Conservation (phyloP, 805 yeast species). For the Suhomyces faveliae region DNA sequence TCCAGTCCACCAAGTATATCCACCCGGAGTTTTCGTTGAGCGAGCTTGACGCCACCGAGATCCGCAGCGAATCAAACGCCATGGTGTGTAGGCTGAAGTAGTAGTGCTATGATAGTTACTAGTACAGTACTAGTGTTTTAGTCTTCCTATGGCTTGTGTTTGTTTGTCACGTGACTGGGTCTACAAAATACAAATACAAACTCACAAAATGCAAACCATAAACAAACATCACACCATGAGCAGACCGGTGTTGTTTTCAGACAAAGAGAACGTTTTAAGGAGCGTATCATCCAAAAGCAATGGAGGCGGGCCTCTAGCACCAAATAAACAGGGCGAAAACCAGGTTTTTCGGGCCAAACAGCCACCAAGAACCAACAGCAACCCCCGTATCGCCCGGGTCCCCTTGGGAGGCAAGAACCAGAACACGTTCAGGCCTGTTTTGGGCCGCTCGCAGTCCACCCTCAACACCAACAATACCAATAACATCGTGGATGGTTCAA, state of each 20-base stretch:
- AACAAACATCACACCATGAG: neutral
- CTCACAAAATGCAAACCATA: neutral
- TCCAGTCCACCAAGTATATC: conserved; percentile 87
- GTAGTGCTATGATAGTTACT: too few relatives aligned
- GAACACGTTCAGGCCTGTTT: conserved; percentile 25
- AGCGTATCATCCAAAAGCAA: neutral
- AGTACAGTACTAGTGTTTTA: too few relatives aligned
- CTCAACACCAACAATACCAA: conserved; percentile 2
- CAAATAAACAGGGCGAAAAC: neutral
- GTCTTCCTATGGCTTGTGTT: too few relatives aligned
- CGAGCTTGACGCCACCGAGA: conserved; percentile 23
- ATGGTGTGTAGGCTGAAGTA: too few relatives aligned
- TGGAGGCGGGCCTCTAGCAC: conserved; percentile 2
- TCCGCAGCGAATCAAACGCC: conserved; percentile 26
- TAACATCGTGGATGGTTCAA: neutral
- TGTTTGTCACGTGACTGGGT: neutral
- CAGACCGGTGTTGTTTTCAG: conserved; percentile 7
- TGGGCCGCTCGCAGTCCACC: conserved; percentile 32
- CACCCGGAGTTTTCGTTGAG: conserved; percentile 29
- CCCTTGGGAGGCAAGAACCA: conserved; percentile 44
- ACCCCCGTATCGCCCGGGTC: conserved; percentile 17
- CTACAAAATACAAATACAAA: neutral
- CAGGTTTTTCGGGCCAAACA: neutral
- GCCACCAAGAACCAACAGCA: neutral
- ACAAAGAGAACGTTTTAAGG: conserved; percentile 8